Evolutionary conservation across 495 filamentous ascomycete species (phyloP).

Genomic region (Chaetomium fimeti): DNA sequence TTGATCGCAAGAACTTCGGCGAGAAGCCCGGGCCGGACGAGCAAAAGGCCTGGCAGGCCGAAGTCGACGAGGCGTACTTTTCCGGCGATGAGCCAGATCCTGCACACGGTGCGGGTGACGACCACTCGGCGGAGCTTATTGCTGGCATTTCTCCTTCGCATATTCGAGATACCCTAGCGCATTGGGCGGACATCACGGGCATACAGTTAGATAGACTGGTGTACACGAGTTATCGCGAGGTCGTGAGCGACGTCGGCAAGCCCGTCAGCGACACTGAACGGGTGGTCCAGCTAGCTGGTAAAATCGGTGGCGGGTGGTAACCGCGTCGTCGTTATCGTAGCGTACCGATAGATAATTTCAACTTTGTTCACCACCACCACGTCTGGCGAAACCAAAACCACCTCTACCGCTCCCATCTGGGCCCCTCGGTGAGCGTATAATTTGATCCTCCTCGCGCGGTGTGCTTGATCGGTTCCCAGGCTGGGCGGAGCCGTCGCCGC

Average conservation of each 20-base stretch:
- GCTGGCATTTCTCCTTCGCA: slow-evolving; percentile 57
- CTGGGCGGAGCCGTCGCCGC: slow-evolving; percentile 51
- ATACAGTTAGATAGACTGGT: slow-evolving; percentile 69
- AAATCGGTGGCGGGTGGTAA: slow-evolving; percentile 93
- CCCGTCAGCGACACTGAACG: slow-evolving; percentile 68
- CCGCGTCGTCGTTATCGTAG: not conserved
- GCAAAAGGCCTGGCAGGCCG: slow-evolving; percentile 81
- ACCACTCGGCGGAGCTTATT: slow-evolving; percentile 41
- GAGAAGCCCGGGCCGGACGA: slow-evolving; percentile 63
- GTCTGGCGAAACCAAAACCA: slow-evolving; percentile 59
- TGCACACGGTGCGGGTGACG: slow-evolving; percentile 33
- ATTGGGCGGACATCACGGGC: slow-evolving; percentile 71
- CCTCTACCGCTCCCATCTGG: slow-evolving; percentile 74
- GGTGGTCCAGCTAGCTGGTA: slow-evolving; percentile 85
- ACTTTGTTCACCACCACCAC: slow-evolving; percentile 38
- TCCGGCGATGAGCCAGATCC: slow-evolving; percentile 64
- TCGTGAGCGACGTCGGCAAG: slow-evolving; percentile 94
- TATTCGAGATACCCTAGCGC: slow-evolving; percentile 58
- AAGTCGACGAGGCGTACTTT: slow-evolving; percentile 92
- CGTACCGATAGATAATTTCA: slow-evolving; percentile 34
- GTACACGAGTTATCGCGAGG: slow-evolving; percentile 83
- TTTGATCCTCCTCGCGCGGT: slow-evolving; percentile 49
- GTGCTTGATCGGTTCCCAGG: slow-evolving; percentile 45
- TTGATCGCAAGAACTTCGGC: slow-evolving; percentile 45
- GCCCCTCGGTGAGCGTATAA: slow-evolving; percentile 66